phyloP scores from a whole-genome alignment of 352 stramenopile genomes.

The Nothophytophthora sp. region DNA sequence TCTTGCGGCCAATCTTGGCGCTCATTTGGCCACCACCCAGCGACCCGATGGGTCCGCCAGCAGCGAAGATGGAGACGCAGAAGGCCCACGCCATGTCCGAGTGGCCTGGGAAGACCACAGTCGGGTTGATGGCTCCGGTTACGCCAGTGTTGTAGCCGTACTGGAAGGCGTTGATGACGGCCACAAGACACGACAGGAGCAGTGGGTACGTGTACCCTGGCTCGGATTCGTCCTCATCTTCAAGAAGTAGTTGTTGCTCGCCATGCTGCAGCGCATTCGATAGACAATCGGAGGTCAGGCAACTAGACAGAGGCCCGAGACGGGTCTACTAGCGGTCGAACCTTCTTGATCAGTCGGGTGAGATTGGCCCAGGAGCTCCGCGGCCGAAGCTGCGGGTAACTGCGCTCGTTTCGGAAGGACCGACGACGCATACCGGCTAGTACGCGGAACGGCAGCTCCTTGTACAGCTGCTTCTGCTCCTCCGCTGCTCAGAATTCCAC shows the following conservation, averaged over 20 bases:
- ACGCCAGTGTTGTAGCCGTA: conserved; percentile 80
- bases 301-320: no score
- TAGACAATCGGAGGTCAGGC: no score
- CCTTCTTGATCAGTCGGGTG: conserved; percentile 42
- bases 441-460: conserved; percentile 68
- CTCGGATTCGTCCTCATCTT: conserved; percentile 44
- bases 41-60: conserved; percentile 63
- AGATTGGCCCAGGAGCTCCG: conserved; percentile 59
- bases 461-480: conserved; percentile 69
- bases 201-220: conserved; percentile 65
- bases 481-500: conserved; percentile 36
- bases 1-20: conserved; percentile 51
- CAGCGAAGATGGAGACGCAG: conserved; percentile 61
- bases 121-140: conserved; percentile 53
- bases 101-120: conserved; percentile 58
- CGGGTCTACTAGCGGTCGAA: no score
- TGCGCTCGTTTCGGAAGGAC: conserved; percentile 63
- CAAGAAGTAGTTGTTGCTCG: conserved; percentile 54
- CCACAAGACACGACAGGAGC: conserved; percentile 56
- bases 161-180: conserved; percentile 64
- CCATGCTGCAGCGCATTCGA: conserved; percentile 37
- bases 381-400: conserved; percentile 54
- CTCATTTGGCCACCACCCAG: conserved; percentile 50
- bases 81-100: conserved; percentile 60
- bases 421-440: conserved; percentile 62